Percentiles rank a stretch among this genome's conserved stretches.
phyloP scores from a whole-genome alignment of 2,329 filamentous ascomycete genomes.

The Colletotrichum musicola region DNA sequence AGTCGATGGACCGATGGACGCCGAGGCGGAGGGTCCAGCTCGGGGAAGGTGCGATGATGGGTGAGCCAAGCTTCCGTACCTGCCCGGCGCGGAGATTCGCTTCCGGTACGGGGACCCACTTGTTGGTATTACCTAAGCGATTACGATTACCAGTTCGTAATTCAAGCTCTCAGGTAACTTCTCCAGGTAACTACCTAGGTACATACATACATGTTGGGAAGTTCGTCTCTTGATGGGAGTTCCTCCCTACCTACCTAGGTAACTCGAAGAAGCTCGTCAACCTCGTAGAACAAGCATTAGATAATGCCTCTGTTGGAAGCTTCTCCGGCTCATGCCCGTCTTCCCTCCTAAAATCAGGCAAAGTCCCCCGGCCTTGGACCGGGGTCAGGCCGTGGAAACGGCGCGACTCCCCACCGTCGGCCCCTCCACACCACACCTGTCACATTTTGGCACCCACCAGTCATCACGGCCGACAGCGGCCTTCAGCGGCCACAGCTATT shows the following conservation, averaged over 20 bases:
- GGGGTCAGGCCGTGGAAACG: background rate
- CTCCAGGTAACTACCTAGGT: too few relatives aligned
- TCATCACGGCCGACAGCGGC: slow-evolving; percentile 10
- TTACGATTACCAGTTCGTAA: background rate
- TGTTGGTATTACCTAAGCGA: background rate
- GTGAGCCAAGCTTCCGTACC: background rate
- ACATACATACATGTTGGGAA: too few relatives aligned
- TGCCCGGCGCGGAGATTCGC: background rate
- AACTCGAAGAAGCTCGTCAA: too few relatives aligned
- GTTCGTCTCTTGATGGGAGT: too few relatives aligned
- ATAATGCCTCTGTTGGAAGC: background rate
- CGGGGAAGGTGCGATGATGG: background rate
- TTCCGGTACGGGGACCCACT: background rate
- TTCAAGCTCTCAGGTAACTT: too few relatives aligned
- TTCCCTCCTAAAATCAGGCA: background rate
- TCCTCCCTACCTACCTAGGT: too few relatives aligned
- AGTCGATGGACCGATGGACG: background rate
- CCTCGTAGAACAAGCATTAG: too few relatives aligned
- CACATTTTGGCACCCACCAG: background rate
- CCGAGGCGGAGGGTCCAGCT: too few relatives aligned
- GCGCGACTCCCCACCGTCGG: slow-evolving; percentile 27
- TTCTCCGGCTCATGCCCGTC: background rate
- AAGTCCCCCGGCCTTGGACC: background rate
- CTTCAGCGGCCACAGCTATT: slow-evolving; percentile 6
- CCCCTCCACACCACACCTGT: slow-evolving; percentile 23